Evolutionary conservation across 352 stramenopile species (phyloP), one percentile per base, ranked within the genome.

Genomic region (Phytophthora sansomeana): DNA sequence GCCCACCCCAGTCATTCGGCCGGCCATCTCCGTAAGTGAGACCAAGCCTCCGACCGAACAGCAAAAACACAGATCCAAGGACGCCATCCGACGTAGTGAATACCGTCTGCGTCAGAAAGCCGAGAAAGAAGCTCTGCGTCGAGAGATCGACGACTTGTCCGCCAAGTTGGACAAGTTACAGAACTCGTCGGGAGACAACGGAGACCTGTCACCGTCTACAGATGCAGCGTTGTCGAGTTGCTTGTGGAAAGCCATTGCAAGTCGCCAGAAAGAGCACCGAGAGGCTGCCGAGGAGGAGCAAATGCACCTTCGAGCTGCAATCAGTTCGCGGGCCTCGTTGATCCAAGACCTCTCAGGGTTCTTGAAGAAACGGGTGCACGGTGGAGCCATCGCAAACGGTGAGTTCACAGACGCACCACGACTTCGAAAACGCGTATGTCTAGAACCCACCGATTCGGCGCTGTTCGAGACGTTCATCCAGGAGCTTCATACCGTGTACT

Each of bases 381-480:
- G 65, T n/a, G 53, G 51, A 52, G 32, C 56, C 5, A 41, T 69
- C 14, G 24, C 39, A 2, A 38, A 43, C n/a, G 30, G 39, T 1
- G 63, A 60, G 9, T 59, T 63, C 16, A 48, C 0, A 33, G 58
- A 59, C 16, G 30, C 36, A 4, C 36, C 63, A 52, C 63, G 33
- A 16, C 6, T 63, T 2, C 67, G 74, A 26, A 70, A 74, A 30
- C 30, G 63, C 7, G 66, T 76, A 54, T 52, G 48, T 21, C 38
- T 79, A 0, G 63, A 74, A 16, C 52, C 64, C 8, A 68, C 67
- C 5, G 71, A 79, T 51, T 73, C 67, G 21, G 52, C 52, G 6
- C 29, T 80, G n/a, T 80, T 75, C 49, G 47, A 72, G n/a, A 75
- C 59, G 24, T 80, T 75, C 48, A 51, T 80, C n/a, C 54, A 67